Percentiles rank a stretch among this genome's conserved stretches.
These are phyloP conservation scores for Coemansia guatemalensis DNA, from an alignment of 192 early-diverging fungal genomes.

Conservation along the genomic window DNA sequence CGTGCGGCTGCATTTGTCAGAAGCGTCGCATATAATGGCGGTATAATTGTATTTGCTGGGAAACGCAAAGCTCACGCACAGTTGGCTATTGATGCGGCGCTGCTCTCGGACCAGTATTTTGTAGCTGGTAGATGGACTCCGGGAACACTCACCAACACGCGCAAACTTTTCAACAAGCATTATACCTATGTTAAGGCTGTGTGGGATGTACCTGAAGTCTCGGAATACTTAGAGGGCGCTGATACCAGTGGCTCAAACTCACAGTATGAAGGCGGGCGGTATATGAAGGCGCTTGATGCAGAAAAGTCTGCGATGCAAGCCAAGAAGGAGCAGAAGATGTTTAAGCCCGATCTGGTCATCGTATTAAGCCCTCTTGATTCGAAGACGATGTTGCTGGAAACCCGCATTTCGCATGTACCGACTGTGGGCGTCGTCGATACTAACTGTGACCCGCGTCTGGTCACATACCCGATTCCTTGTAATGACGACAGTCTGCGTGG, in stretches of 20 bases:
- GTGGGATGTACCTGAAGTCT: slow-evolving; percentile 44
- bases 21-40: slow-evolving; percentile 71
- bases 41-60: slow-evolving; percentile 85
- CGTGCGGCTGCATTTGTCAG: slow-evolving; percentile 74
- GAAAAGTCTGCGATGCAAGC: slow-evolving; percentile 19
- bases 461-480: slow-evolving; percentile 91
- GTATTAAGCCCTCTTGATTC: slow-evolving; percentile 84
- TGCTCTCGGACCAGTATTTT: slow-evolving; percentile 73
- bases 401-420: slow-evolving; percentile 74
- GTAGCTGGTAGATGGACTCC: slow-evolving; percentile 79
- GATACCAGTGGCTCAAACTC: neutral
- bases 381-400: slow-evolving; percentile 76
- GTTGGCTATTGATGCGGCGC: slow-evolving; percentile 79
- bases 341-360: slow-evolving; percentile 80
- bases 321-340: slow-evolving; percentile 24
- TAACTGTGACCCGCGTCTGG: slow-evolving; percentile 79
- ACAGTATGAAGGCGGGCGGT: slow-evolving; percentile 7
- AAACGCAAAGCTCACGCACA: slow-evolving; percentile 65
- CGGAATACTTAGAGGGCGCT: slow-evolving; percentile 3
- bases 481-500: slow-evolving; percentile 87
- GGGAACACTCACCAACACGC: slow-evolving; percentile 85
- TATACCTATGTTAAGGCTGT: slow-evolving; percentile 12
- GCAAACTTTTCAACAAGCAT: slow-evolving; percentile 22
- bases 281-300: slow-evolving; percentile 14
- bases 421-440: slow-evolving; percentile 91